A percentile compares a stretch with the other conserved stretches of the same genome.
phyloP scores from a whole-genome alignment of 345 rosid species.

The Eutrema heterophyllum region DNA sequence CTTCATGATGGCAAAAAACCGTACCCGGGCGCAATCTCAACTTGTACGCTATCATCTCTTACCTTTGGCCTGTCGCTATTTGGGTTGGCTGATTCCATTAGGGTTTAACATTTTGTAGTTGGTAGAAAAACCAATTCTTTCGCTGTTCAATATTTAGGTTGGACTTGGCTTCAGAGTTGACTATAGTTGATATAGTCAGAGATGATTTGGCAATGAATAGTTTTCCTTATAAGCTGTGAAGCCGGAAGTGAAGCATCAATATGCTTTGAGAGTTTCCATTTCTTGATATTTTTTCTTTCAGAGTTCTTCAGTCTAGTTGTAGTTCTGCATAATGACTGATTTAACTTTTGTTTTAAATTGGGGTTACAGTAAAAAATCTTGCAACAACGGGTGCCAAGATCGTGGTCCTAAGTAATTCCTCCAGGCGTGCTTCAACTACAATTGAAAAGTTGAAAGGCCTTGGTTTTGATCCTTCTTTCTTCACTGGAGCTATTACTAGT shows the following conservation, averaged over 20 bases:
- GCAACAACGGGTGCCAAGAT: conserved; percentile 71
- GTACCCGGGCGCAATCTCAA: conserved; percentile 83
- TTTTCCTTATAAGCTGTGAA: background rate
- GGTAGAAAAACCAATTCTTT: background rate
- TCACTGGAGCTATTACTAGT: conserved; percentile 84
- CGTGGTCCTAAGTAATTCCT: conserved; percentile 87
- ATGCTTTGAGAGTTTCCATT: background rate
- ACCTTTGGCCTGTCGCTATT: conserved; percentile 17
- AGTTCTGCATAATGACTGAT: background rate
- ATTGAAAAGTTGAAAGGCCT: conserved; percentile 69
- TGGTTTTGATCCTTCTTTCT: conserved; percentile 91
- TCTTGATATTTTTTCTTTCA: conserved; percentile 6
- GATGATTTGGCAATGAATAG: background rate
- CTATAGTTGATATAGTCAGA: background rate
- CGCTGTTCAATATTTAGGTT: background rate
- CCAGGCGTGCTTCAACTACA: conserved; percentile 82
- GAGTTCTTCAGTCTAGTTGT: background rate
- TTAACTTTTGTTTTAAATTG: background rate
- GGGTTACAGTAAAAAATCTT: conserved; percentile 62
- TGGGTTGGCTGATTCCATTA: background rate
- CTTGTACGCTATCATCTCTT: conserved; percentile 51
- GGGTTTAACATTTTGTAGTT: background rate
- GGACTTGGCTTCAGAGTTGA: background rate
- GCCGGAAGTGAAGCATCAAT: background rate
- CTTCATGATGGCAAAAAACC: conserved; percentile 94